phyloP scores from a whole-genome alignment of 176 grass and related monocot genomes.

The Hordeum vulgare region DNA sequence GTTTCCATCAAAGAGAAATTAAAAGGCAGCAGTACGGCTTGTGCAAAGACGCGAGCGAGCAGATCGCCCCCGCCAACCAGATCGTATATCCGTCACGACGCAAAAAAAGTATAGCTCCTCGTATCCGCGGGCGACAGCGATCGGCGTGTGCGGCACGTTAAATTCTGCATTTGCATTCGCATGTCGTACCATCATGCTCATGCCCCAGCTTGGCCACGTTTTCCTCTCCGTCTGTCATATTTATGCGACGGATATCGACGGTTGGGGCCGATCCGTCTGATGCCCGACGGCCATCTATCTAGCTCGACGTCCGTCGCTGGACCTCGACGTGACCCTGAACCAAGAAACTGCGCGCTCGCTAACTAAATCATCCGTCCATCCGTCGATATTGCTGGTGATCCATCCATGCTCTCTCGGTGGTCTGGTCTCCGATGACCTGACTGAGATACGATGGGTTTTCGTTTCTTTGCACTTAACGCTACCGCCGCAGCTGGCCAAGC shows the following conservation, averaged over 20 bases:
- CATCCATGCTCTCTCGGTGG: neutral
- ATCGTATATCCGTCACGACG: neutral
- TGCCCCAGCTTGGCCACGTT: neutral
- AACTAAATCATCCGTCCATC: neutral
- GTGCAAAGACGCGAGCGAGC: neutral
- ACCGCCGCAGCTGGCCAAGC: neutral
- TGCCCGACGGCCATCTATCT: neutral
- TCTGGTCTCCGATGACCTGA: neutral
- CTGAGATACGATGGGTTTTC: neutral
- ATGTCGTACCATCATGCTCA: neutral
- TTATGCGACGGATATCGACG: neutral
- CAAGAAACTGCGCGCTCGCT: neutral
- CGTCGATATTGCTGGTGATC: neutral
- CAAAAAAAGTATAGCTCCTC: neutral
- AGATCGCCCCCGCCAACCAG: neutral
- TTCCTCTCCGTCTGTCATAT: neutral
- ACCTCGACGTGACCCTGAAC: neutral
- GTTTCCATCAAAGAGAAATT: neutral
- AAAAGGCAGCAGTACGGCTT: neutral
- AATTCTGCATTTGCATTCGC: neutral
- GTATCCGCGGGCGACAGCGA: neutral
- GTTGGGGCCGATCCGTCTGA: neutral
- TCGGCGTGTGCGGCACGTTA: neutral
- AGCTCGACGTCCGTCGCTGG: neutral
- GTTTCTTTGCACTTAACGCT: neutral